Evolutionary conservation across 2,329 filamentous ascomycete genomes (phyloP), one percentile per base, ranked within the genome.

Genomic region (Stemphylium beticola): DNA sequence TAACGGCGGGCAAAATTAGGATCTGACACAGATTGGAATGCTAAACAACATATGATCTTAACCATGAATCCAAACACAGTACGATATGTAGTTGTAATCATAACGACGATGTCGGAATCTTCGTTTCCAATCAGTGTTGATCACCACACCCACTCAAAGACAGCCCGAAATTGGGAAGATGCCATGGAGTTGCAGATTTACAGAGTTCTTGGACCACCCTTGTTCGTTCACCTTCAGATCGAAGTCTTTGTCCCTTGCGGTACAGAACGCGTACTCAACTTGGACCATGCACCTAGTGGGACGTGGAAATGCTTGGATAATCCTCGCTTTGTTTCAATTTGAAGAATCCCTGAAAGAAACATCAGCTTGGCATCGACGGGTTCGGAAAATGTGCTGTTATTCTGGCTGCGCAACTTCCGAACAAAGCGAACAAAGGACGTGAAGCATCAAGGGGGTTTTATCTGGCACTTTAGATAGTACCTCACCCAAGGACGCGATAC

Each of bases 1-100:
- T 2, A 90, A 90, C 8, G 29, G 39, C 14, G 24, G 47, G 2
- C 34, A 37, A 18, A 42, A 38, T n/a, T 55, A 46, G 36, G 9
- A 17, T 14, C 6, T 2, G 26, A 10, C 26, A 29, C 26, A 29
- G 9, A 29, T 4, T 29, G 26, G 26, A 11, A 29, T 9, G 26
- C 11, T 11, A 11, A 29, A 29, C 26, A 9, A 29, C 10, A 29
- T n/a, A 24, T 22, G 37, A 15, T 1, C 18, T n/a, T 7, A 10
- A 20, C 22, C n/a, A 6, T 37, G 9, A 11, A 11, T 11, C 11
- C 3, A 11, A 29, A 5, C 10, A 2, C 26, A 29, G 26, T 29
- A 4, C 7, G 9, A 29, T 29, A 11, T 29, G 10, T 11, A 29
- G 26, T 29, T 29, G 8, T 11, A 29, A 9, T 29, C 26, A 29